Evolutionary conservation across 352 stramenopile genomes (phyloP).

Genomic region (Phytophthora agathidicida): DNA sequence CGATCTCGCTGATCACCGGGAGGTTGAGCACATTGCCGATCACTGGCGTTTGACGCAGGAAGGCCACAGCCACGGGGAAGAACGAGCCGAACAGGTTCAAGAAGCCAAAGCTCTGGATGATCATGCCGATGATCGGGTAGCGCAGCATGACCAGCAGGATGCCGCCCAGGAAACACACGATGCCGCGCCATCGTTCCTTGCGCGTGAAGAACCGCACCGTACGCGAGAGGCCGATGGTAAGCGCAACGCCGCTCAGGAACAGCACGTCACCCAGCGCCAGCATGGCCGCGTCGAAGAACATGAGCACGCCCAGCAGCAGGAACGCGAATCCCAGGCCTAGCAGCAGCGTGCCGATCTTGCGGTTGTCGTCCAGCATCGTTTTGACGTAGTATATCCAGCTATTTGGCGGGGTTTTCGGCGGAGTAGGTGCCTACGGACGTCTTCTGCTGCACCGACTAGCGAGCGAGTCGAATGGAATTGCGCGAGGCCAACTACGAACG

Average conservation of each 20-base stretch:
- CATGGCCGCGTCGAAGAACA: conserved; percentile 95
- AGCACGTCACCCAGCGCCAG: conserved; percentile 94
- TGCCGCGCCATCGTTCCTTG: conserved; percentile 93
- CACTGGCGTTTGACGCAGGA: conserved; percentile 92
- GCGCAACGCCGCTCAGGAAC: conserved; percentile 92
- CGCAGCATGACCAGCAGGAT: conserved; percentile 93
- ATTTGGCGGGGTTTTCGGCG: not conserved
- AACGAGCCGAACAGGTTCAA: conserved; percentile 97
- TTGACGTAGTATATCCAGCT: conserved; percentile 1
- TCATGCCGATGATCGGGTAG: conserved; percentile 94
- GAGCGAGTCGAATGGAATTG: not conserved
- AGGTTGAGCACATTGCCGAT: conserved; percentile 90
- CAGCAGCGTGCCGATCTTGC: conserved; percentile 95
- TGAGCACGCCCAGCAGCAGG: conserved; percentile 93
- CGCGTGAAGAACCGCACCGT: conserved; percentile 95
- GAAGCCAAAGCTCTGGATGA: conserved; percentile 94
- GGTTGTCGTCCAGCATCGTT: conserved; percentile 94
- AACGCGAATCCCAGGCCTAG: conserved; percentile 93
- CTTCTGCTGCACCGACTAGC: not conserved
- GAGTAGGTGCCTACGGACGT: not conserved
- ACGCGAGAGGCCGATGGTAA: conserved; percentile 93
- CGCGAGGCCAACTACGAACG: not conserved
- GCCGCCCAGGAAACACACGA: conserved; percentile 94
- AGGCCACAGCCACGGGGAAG: conserved; percentile 94
- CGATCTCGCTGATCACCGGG: conserved; percentile 80